Evolutionary conservation across 495 filamentous ascomycete species (phyloP).

Genomic region (Endocarpon pusillum): DNA sequence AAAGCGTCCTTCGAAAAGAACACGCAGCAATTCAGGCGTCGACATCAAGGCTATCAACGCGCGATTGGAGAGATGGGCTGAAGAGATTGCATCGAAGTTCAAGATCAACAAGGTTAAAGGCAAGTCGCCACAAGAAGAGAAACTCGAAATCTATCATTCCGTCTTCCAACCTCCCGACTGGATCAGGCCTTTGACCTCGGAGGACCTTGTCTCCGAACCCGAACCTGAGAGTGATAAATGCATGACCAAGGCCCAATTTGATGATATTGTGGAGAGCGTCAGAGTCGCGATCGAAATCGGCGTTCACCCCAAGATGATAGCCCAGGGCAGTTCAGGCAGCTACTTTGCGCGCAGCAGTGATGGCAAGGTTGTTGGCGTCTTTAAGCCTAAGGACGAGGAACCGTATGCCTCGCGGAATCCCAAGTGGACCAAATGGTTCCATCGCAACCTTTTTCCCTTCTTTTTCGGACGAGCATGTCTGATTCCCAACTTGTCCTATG

Average conservation of each 20-base stretch:
- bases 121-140: conserved; percentile 61
- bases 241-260: conserved; percentile 66
- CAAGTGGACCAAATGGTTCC: conserved; percentile 94
- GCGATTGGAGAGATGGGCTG: conserved; percentile 87
- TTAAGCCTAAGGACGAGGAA: conserved; percentile 99
- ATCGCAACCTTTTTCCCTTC: conserved; percentile 87
- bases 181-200: conserved; percentile 57
- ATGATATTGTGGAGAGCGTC: conserved; percentile 80
- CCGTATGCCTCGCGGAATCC: conserved; percentile 85
- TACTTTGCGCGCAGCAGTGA: conserved; percentile 90
- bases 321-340: conserved; percentile 90
- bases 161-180: conserved; percentile 89
- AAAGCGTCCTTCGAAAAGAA: conserved; percentile 33
- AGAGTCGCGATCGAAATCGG: conserved; percentile 77
- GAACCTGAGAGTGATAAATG: conserved; percentile 33
- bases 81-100: conserved; percentile 95
- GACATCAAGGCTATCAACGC: conserved; percentile 99
- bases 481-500: conserved; percentile 97
- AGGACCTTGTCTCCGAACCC: conserved; percentile 42
- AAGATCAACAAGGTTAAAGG: conserved; percentile 70
- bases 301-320: conserved; percentile 86
- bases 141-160: conserved; percentile 88
- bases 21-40: conserved; percentile 68
- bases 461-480: conserved; percentile 91
- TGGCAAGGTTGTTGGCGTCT: conserved; percentile 90